These are phyloP conservation scores for Magnusiomyces ingens DNA, from an alignment of 1,139 yeast genomes.

Conservation along the genomic window DNA sequence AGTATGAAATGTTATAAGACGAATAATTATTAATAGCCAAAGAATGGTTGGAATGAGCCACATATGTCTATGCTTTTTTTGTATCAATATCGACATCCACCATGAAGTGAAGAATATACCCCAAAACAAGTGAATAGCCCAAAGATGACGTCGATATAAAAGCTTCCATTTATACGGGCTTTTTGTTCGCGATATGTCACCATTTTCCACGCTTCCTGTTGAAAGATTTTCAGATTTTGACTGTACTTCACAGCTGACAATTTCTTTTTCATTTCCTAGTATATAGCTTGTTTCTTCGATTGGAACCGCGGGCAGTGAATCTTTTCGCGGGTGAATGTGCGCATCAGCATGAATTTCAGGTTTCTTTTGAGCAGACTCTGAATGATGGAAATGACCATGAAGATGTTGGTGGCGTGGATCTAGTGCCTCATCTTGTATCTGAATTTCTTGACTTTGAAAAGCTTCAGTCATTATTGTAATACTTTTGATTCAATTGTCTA, in stretches of 20 bases:
- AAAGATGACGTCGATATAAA: constrained; percentile 18
- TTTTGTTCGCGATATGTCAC: neutral
- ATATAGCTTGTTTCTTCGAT: constrained; percentile 7
- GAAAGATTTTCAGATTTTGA: neutral
- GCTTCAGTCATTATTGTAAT: no score
- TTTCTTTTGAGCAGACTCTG: constrained; percentile 21
- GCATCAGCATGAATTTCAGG: constrained; percentile 25
- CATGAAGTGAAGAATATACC: constrained; percentile 52
- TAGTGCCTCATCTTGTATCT: constrained; percentile 10
- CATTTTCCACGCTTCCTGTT: neutral
- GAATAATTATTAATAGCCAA: constrained; percentile 48
- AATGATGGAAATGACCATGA: constrained; percentile 27
- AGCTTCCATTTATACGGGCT: neutral
- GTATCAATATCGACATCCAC: constrained; percentile 58
- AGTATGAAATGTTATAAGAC: constrained; percentile 50
- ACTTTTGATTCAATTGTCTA: no score
- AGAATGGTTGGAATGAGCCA: constrained; percentile 62
- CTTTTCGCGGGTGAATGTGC: constrained; percentile 23
- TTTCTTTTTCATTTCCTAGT: neutral
- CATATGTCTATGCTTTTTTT: constrained; percentile 44
- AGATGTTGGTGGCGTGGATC: constrained; percentile 23
- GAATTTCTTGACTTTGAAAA: no score
- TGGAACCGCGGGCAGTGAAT: constrained; percentile 13
- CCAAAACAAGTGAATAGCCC: constrained; percentile 28
- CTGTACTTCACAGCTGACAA: constrained; percentile 6